Conservation (phyloP, 371 early-diverging fungal genomes). For the Haplosporangium sp. region DNA sequence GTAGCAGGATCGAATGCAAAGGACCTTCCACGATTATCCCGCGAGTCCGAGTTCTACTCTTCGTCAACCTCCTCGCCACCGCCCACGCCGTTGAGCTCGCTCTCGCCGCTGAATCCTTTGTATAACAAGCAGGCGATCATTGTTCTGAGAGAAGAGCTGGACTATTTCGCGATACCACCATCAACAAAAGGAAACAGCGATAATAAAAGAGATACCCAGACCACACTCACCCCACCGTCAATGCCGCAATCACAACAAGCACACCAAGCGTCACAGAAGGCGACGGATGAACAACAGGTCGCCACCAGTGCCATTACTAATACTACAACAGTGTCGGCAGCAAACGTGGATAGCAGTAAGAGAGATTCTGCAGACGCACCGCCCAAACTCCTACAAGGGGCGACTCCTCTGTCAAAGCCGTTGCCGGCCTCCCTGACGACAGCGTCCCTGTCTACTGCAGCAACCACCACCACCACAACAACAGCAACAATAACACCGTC, state of each 20-base stretch:
- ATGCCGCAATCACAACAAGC: neutral
- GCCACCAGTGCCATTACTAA: too few relatives aligned
- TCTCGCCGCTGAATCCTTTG: slow-evolving; percentile 61
- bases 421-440: too few relatives aligned
- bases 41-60: too few relatives aligned
- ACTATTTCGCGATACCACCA: slow-evolving; percentile 67
- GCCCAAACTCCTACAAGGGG: slow-evolving; percentile 2
- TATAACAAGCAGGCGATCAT: slow-evolving; percentile 79
- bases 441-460: neutral
- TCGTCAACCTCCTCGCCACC: slow-evolving; percentile 5
- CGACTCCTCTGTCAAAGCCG: neutral
- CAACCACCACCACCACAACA: neutral
- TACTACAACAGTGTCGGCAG: neutral
- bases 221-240: neutral
- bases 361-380: slow-evolving; percentile 11
- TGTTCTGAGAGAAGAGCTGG: slow-evolving; percentile 72
- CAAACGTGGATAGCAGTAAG: neutral
- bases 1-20: slow-evolving; percentile 3
- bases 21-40: slow-evolving; percentile 7
- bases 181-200: neutral
- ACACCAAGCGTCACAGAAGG: neutral
- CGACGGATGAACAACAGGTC: too few relatives aligned
- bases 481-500: neutral
- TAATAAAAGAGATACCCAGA: neutral
- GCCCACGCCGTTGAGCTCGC: slow-evolving; percentile 12